These are phyloP conservation scores for Barnettozyma sucrosica DNA, from an alignment of 805 yeast genomes.

Conservation along the genomic window DNA sequence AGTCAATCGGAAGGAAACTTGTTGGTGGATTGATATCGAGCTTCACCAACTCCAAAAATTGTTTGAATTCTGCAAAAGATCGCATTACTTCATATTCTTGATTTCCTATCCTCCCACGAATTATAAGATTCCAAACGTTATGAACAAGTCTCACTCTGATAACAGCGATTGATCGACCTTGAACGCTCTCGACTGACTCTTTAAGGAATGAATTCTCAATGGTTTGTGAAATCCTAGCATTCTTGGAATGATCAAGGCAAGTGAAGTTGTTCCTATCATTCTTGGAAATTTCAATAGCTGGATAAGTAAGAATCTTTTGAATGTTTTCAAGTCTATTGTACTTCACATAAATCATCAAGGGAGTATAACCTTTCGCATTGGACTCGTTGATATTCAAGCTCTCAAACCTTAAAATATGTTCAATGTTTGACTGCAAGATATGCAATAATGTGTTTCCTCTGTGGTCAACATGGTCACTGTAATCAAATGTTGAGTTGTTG, in stretches of 20 bases:
- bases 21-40: constrained; percentile 30
- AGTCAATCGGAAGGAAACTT: constrained; percentile 27
- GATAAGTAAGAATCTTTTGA: constrained; percentile 40
- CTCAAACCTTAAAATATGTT: constrained; percentile 32
- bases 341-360: constrained; percentile 65
- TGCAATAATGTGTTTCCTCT: constrained; percentile 77
- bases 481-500: constrained; percentile 32
- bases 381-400: constrained; percentile 50
- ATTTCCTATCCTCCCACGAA: constrained; percentile 21
- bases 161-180: constrained; percentile 27
- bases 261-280: constrained; percentile 26
- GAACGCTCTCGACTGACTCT: constrained; percentile 16
- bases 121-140: constrained; percentile 24
- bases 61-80: constrained; percentile 28
- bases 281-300: constrained; percentile 40
- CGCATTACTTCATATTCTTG: constrained; percentile 21
- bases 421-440: constrained; percentile 49
- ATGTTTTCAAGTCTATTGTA: constrained; percentile 63
- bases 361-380: constrained; percentile 56
- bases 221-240: constrained; percentile 28
- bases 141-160: constrained; percentile 32
- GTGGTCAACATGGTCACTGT: constrained; percentile 61
- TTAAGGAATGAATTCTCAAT: constrained; percentile 28
- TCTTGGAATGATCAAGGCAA: constrained; percentile 43
- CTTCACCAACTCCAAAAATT: constrained; percentile 30